phyloP scores from a whole-genome alignment of 2,329 filamentous ascomycete genomes.

The Boeremia exigua region DNA sequence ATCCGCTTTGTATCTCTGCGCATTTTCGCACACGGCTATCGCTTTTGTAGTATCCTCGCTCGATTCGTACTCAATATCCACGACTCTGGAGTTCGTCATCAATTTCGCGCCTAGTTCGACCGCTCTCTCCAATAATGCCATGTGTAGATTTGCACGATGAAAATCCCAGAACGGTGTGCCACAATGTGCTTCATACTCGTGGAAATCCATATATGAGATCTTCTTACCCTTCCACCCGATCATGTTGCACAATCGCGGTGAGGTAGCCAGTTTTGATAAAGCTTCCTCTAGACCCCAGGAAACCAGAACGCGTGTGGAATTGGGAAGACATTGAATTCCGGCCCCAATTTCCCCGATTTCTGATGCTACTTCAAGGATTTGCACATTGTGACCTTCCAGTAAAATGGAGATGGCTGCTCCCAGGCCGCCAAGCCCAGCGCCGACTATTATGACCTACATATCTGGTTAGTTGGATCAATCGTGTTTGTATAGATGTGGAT shows the following conservation, averaged over 20 bases:
- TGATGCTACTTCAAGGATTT: slow-evolving; percentile 56
- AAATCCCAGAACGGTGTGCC: slow-evolving; percentile 61
- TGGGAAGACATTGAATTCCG: slow-evolving; percentile 59
- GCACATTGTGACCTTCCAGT: slow-evolving; percentile 56
- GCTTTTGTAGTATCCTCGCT: slow-evolving; percentile 38
- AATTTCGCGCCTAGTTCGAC: slow-evolving; percentile 56
- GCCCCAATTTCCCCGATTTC: slow-evolving; percentile 59
- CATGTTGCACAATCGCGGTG: slow-evolving; percentile 55
- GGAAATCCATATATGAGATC: slow-evolving; percentile 58
- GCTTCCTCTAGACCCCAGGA: slow-evolving; percentile 57
- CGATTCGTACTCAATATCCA: slow-evolving; percentile 47
- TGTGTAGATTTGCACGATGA: slow-evolving; percentile 61
- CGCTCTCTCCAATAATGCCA: slow-evolving; percentile 55
- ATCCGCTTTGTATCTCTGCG: slow-evolving; percentile 49
- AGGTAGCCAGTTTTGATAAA: slow-evolving; percentile 52
- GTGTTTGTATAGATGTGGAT: too few relatives aligned
- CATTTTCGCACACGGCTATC: slow-evolving; percentile 50
- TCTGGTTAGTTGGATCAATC: not conserved
- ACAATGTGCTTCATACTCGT: slow-evolving; percentile 44
- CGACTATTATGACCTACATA: slow-evolving; percentile 56
- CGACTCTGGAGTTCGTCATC: slow-evolving; percentile 54
- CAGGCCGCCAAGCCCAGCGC: slow-evolving; percentile 63
- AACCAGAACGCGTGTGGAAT: slow-evolving; percentile 56
- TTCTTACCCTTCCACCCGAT: slow-evolving; percentile 60
- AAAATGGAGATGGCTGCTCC: slow-evolving; percentile 57